phyloP scores from a whole-genome alignment of 345 rosid species.

The Pugionium cornutum region DNA sequence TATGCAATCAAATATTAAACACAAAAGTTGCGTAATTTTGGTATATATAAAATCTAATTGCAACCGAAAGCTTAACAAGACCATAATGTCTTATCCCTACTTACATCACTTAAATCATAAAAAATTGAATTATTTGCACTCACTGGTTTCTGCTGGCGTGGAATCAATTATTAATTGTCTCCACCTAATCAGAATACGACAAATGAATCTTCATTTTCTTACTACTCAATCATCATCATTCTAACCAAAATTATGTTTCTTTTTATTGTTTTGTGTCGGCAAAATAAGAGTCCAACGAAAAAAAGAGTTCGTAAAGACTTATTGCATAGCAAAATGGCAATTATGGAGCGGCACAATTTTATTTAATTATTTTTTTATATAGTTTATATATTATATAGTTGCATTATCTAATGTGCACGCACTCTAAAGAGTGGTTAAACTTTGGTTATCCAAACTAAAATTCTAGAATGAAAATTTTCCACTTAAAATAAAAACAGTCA shows the following conservation, averaged over 20 bases:
- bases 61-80: too few relatives aligned
- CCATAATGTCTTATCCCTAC: too few relatives aligned
- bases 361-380: not conserved
- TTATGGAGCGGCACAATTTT: constrained; percentile 18
- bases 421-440: not conserved
- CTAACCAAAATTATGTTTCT: not conserved
- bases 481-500: not conserved
- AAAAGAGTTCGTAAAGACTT: constrained; percentile 12
- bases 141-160: constrained; percentile 35
- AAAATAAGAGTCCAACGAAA: constrained; percentile 34
- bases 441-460: constrained; percentile 7
- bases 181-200: constrained; percentile 39
- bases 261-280: constrained; percentile 30
- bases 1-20: not conserved
- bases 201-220: constrained; percentile 22
- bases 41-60: too few relatives aligned
- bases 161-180: constrained; percentile 32
- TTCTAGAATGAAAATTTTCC: not conserved
- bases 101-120: not conserved
- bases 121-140: constrained; percentile 32
- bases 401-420: not conserved
- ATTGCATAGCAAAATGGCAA: constrained; percentile 11
- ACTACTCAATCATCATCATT: constrained; percentile 1
- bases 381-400: not conserved
- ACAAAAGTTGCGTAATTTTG: too few relatives aligned